These are phyloP conservation scores for Melampsora abietis-canadensis DNA, from an alignment of 1,284 basidiomycete genomes.

Conservation along the genomic window DNA sequence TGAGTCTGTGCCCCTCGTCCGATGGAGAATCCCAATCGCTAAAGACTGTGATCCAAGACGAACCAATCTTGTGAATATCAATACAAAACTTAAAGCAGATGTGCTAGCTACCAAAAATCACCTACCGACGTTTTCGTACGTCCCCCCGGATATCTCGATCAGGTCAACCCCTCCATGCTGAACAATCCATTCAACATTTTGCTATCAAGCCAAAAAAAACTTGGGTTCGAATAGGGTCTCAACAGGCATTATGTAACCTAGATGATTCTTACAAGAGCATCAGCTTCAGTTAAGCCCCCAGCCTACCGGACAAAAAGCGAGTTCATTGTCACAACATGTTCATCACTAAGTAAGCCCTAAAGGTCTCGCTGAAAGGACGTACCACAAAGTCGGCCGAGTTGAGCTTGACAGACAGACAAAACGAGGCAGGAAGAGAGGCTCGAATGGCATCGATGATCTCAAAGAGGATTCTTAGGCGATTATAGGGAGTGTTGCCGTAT, in stretches of 20 bases:
- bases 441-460: conserved; percentile 29
- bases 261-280: conserved; percentile 15
- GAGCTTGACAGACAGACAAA: conserved; percentile 24
- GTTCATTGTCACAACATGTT: not conserved
- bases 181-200: conserved; percentile 19
- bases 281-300: conserved; percentile 20
- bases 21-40: not conserved
- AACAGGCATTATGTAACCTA: not conserved
- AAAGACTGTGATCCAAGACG: not conserved
- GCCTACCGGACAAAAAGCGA: not conserved
- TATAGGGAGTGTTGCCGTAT: not conserved
- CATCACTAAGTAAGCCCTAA: too few relatives aligned
- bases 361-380: not conserved
- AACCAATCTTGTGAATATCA: not conserved
- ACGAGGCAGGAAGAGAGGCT: conserved; percentile 2
- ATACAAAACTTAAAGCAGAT: not conserved
- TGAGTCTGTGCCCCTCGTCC: not conserved
- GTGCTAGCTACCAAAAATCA: not conserved
- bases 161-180: conserved; percentile 21
- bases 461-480: conserved; percentile 19
- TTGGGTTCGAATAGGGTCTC: not conserved
- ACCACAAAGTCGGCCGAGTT: conserved; percentile 29
- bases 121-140: conserved; percentile 11
- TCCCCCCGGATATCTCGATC: conserved; percentile 35
- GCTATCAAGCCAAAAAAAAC: not conserved